phyloP scores from a whole-genome alignment of 2,329 filamentous ascomycete species.

The Colletotrichum sidae region DNA sequence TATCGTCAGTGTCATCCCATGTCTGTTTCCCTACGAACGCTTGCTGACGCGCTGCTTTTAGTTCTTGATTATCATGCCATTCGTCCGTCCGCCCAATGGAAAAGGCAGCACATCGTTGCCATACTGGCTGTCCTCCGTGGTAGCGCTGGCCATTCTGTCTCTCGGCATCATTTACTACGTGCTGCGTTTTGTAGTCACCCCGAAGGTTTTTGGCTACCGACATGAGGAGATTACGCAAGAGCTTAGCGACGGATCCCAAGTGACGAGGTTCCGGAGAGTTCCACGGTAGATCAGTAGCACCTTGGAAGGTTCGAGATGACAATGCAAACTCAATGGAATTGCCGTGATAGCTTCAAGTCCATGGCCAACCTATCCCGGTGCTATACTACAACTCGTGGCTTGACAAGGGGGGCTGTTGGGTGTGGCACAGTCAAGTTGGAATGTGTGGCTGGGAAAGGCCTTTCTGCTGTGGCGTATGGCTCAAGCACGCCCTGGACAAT shows the following conservation, averaged over 20 bases:
- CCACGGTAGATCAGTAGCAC: neutral
- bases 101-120: slow-evolving; percentile 32
- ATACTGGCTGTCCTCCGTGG: slow-evolving; percentile 32
- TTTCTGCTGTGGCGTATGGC: too few relatives aligned
- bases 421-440: too few relatives aligned
- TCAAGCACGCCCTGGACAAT: too few relatives aligned
- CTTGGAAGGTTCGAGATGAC: neutral
- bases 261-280: slow-evolving; percentile 31
- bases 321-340: too few relatives aligned
- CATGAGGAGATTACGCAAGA: slow-evolving; percentile 23
- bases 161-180: slow-evolving; percentile 27
- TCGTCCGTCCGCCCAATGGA: slow-evolving; percentile 26
- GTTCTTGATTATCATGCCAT: slow-evolving; percentile 34
- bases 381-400: too few relatives aligned
- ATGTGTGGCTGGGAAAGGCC: too few relatives aligned
- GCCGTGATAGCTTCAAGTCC: too few relatives aligned
- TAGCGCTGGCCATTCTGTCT: slow-evolving; percentile 21
- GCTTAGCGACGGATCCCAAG: slow-evolving; percentile 30
- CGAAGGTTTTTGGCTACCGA: slow-evolving; percentile 18
- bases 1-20: neutral
- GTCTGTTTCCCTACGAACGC: neutral
- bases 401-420: too few relatives aligned
- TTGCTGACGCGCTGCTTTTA: neutral
- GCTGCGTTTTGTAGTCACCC: slow-evolving; percentile 15
- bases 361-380: too few relatives aligned